Base-by-base conservation (phyloP, 2,329 filamentous ascomycete species). In the Emergomyces africanus region DNA sequence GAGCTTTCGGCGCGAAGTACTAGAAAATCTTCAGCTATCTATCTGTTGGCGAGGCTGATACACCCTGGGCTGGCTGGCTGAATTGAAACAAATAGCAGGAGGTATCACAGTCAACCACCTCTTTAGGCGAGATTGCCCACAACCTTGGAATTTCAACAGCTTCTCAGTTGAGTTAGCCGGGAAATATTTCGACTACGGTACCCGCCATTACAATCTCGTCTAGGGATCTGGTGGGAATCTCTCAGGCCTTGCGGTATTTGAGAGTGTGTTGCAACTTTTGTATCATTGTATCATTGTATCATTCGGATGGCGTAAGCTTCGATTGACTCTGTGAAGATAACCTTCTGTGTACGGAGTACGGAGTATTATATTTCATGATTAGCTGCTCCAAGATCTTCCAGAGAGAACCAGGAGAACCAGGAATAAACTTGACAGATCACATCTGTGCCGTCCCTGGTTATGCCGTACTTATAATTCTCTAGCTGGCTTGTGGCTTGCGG, bases 121-220 rank as follows among this genome's bases (percentile, higher is more conserved):
- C 35, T 25, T 25, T 28, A 4, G n/a, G 20, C 37, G 28, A 42
- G 39, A 42, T 28, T 25, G 25, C 14, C 41, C 15, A 9, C 8
- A 55, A 55, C 30, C 30, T 30, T 30, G 30, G 30, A n/a, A 6
- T 37, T 42, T 8, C 39, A 42, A 55, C 53, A 55, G n/a, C 23
- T 55, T 42, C 53, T 55, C 28, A 55, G 53, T 44, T n/a, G 39
- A 55, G 53, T 55, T 55, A 53, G 49, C n/a, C 12, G 33, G 30
- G 20, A 23, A 37, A 53, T 20, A 9, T 39, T 20, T 44, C 39
- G 53, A 55, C 53, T 37, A 55, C 23, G 35, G 53, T 55, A 55
- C 20, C 20, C 10, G 25, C n/a, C 39, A 28, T 41, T 42, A 55
- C 53, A 44, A 42, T 23, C 39, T 39, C n/a, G 53, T 30, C 37